Evolutionary conservation across 164 flowering plant genomes (phyloP), one percentile per base, ranked within the genome.

Genomic region (Chimonanthus praecox): DNA sequence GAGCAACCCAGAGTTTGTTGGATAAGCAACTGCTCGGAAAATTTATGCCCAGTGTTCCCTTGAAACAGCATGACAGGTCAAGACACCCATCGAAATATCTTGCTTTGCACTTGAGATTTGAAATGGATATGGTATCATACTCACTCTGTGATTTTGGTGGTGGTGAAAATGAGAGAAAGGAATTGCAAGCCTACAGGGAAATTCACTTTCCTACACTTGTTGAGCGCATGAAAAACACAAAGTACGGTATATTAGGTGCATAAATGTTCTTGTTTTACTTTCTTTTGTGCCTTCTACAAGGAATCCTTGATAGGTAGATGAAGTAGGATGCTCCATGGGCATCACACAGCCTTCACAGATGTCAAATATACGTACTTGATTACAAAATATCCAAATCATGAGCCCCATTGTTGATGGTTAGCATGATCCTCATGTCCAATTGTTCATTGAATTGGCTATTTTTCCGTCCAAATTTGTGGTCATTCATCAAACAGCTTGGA

Each of bases 71-170:
- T 69, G 68, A 72, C 54, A 58, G 74, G 58, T 54, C 75, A 62
- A 62, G 61, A 67, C 81, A 77, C 44, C 80, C 87, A 72, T 78
- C 83, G 5, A 89, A 79, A 73, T 96, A 92, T 82, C 90, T 95
- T 69, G 94, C 97, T 73, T 83, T 96, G 83, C 99, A 94, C 78
- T 77, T 96, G 83, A 89, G 99, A 76, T 96, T 94, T 80, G 99
- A 96, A 83, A 84, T 86, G 66, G 99, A 94, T 64, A 96, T 96
- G 99, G 94, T 96, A 69, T 97, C 99, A 47, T 96, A 96, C 73
- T 96, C 99, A 7, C 73, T 84, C 50, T 96, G 99, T 82, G 97
- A 88, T 11, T 96, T 96, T 82, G 99, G 98, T 49, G 98, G 98
- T 68, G 98, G 97, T 62, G 89, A 88, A 76, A 78, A 71, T 18